Evolutionary conservation across 805 yeast species (phyloP).

Genomic region (Saccharomycopsis sp.): DNA sequence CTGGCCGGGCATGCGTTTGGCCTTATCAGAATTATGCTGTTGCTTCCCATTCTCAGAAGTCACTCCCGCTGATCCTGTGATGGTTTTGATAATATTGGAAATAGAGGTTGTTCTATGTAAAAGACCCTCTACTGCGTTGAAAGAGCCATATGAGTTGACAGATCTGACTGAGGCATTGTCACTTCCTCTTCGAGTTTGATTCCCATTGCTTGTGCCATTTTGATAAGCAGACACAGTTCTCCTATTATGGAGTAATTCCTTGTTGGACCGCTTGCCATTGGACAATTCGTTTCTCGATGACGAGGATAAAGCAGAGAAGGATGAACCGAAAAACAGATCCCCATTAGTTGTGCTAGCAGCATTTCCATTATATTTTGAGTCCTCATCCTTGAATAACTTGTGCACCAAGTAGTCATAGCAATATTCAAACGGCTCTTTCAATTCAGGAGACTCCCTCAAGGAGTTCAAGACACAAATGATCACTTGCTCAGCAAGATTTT

Average conservation of each 20-base stretch:
- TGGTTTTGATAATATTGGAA: conserved; percentile 12
- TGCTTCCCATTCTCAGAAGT: neutral
- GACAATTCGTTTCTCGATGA: too few species aligned
- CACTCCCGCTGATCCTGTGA: conserved; percentile 14
- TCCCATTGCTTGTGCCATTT: too few species aligned
- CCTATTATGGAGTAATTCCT: too few species aligned
- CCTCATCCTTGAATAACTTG: conserved; percentile 6
- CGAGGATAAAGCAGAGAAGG: too few species aligned
- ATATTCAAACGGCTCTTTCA: conserved; percentile 18
- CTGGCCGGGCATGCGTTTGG: too few species aligned
- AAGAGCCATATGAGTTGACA: conserved; percentile 1
- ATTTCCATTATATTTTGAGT: too few species aligned
- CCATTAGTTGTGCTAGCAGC: too few species aligned
- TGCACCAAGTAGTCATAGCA: conserved; percentile 17
- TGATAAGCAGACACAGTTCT: conserved; percentile 2
- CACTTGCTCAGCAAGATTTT: conserved; percentile 25
- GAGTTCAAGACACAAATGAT: conserved; percentile 28
- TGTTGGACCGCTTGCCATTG: conserved; percentile 1
- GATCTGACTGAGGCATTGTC: neutral
- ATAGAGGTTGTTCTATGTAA: conserved; percentile 11
- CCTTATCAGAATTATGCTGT: neutral
- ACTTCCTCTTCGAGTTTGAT: conserved; percentile 5
- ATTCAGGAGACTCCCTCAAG: conserved; percentile 25
- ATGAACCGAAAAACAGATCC: too few species aligned
- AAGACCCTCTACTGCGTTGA: conserved; percentile 5